Conservation (phyloP, 176 grass and related monocot genomes). For the Oryza longistaminata region DNA sequence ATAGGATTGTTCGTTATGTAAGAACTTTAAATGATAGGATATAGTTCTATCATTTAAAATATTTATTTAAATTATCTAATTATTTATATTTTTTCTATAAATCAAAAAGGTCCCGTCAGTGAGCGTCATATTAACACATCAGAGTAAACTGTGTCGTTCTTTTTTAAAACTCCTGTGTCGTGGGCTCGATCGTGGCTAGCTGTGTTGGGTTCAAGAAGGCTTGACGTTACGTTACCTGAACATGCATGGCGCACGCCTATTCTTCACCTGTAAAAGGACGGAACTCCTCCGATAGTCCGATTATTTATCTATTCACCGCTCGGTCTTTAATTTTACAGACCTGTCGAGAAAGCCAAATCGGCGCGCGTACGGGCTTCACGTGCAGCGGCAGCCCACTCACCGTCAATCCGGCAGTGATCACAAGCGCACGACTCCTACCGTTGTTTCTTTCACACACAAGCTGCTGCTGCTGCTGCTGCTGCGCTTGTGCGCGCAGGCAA, state of each 20-base stretch:
- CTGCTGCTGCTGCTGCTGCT: not conserved
- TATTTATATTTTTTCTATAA: too few relatives aligned
- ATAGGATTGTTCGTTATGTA: too few relatives aligned
- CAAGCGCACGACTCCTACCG: conserved; percentile 2
- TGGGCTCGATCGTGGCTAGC: too few relatives aligned
- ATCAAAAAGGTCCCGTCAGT: too few relatives aligned
- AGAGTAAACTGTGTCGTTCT: too few relatives aligned
- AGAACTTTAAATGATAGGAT: too few relatives aligned
- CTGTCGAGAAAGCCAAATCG: not conserved
- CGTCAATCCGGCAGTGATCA: not conserved
- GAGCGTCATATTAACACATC: too few relatives aligned
- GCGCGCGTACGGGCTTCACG: conserved; percentile 6
- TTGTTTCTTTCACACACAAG: conserved; percentile 11
- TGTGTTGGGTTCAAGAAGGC: not conserved
- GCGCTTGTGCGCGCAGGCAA: not conserved
- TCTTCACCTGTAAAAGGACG: too few relatives aligned
- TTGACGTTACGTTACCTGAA: not conserved
- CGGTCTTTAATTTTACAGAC: not conserved
- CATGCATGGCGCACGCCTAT: not conserved
- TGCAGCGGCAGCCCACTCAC: not conserved
- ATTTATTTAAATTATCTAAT: too few relatives aligned
- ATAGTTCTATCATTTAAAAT: too few relatives aligned
- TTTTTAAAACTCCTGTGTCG: too few relatives aligned
- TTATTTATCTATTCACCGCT: not conserved
- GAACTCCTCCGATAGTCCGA: too few relatives aligned